A percentile compares a stretch with the other conserved stretches of the same genome.
phyloP scores from a whole-genome alignment of 2,329 filamentous ascomycete species.

The Helotiales sp. region DNA sequence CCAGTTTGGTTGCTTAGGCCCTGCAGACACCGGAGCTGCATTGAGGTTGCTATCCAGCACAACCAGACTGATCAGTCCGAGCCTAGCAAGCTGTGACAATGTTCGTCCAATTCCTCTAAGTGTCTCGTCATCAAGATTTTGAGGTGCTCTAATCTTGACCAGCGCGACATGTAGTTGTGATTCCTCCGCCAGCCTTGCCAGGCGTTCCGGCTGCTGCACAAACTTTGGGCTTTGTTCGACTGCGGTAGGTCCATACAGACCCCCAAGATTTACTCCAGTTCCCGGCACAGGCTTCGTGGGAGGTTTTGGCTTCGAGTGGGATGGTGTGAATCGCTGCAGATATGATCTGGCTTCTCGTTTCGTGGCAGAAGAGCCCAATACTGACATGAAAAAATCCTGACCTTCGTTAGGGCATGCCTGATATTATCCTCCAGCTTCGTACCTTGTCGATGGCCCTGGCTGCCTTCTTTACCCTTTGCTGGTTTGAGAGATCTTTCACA shows the following conservation, averaged over 20 bases:
- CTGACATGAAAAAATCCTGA: constrained; percentile 83
- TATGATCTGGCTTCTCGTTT: constrained; percentile 93
- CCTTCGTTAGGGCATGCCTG: constrained; percentile 8
- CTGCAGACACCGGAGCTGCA: constrained; percentile 15
- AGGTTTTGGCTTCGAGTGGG: constrained; percentile 21
- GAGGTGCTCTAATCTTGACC: constrained; percentile 77
- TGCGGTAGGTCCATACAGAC: constrained; percentile 58
- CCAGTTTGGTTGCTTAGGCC: constrained; percentile 28
- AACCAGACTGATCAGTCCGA: constrained; percentile 81
- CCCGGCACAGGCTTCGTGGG: not conserved
- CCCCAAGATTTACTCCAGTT: constrained; percentile 59
- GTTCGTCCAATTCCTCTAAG: constrained; percentile 79
- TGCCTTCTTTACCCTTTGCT: constrained; percentile 45
- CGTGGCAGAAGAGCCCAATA: constrained; percentile 85
- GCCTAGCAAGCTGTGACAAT: constrained; percentile 75
- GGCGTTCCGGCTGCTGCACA: constrained; percentile 46
- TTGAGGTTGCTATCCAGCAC: constrained; percentile 70
- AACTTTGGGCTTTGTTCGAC: constrained; percentile 62
- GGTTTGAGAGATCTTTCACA: constrained; percentile 29
- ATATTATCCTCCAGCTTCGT: constrained; percentile 14
- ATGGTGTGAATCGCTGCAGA: constrained; percentile 75
- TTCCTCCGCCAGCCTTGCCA: constrained; percentile 5
- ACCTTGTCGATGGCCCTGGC: constrained; percentile 50
- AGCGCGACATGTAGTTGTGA: constrained; percentile 72
- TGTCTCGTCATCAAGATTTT: constrained; percentile 66